Base-by-base conservation (phyloP, 345 rosid species). In the Rubroshorea leprosula region DNA sequence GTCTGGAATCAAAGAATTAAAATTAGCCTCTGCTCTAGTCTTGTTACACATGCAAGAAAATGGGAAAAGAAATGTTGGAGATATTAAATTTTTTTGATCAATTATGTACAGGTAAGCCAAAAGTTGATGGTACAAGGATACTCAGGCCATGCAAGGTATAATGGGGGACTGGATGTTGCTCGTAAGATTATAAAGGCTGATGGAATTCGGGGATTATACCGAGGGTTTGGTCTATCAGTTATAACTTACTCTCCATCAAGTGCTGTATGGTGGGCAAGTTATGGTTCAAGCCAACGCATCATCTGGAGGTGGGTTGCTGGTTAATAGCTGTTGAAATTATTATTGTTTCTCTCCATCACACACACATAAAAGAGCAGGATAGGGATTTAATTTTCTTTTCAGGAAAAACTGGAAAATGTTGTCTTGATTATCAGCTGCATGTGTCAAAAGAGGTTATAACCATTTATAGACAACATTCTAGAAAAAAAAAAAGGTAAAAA, bases 231-330 rank as follows among this genome's bases (percentile, higher is more conserved):
- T 59, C 75, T 93, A 23, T 93, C 99, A 60, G 88, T 87, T 39
- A 74, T 93, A 82, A 89, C 99, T 49, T 93, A 93, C 69, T 69
- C 97, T 60, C 99, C 99, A 43, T 93, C 99, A 15, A 93, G 96
- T 76, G 99, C 99, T 60, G 97, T 85, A 43, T 93, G 99, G 99
- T 93, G 99, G 99, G 99, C 99, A 16, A 85, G 91, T 77, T 93
- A 93, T 72, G 97, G 96, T 25, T 80, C 97, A 51, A 89, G 96
- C 72, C 99, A 93, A 66, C 96, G 99, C 45, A 68, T 93, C 67
- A 86, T 93, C 41, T 86, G 97, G 97, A 89, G 89, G 98, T 89
- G 60, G 72, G 76, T 49, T 44, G 24, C 39, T 54, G 19, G 41
- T 35, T 35, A 35, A 35, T 6, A 13, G 41, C 1, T 13, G 11